These are phyloP conservation scores for Fusarium veterinarium DNA, from an alignment of 2,329 filamentous ascomycete genomes.

Conservation along the genomic window DNA sequence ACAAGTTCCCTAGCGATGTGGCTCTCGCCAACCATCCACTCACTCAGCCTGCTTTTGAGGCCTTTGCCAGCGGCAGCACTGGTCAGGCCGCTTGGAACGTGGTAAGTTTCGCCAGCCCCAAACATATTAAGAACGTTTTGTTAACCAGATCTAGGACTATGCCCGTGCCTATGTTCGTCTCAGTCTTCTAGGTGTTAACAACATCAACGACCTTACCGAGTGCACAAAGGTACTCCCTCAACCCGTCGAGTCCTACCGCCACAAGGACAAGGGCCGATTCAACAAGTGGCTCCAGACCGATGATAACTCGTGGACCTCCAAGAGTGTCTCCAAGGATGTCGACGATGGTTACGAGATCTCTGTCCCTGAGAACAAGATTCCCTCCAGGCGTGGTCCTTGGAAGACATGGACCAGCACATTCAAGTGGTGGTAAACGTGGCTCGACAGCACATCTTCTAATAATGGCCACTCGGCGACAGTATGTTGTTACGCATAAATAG, in stretches of 20 bases:
- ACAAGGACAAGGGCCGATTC: constrained; percentile 37
- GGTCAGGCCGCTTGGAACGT: constrained; percentile 56
- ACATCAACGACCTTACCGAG: constrained; percentile 66
- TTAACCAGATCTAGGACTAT: constrained; percentile 53
- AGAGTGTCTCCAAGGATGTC: constrained; percentile 40
- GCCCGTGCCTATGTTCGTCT: constrained; percentile 65
- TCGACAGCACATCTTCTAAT: neutral
- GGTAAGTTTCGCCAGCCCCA: constrained; percentile 43
- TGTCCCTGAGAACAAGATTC: constrained; percentile 38
- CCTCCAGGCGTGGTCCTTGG: constrained; percentile 29
- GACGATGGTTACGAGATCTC: constrained; percentile 41
- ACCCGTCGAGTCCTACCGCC: constrained; percentile 27
- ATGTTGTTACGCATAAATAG: neutral
- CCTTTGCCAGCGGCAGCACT: constrained; percentile 48
- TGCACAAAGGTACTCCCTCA: constrained; percentile 64
- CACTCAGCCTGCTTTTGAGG: constrained; percentile 52
- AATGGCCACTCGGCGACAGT: neutral
- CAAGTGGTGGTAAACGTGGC: constrained; percentile 33
- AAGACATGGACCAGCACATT: constrained; percentile 17
- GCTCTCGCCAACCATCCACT: constrained; percentile 52
- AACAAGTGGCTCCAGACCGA: constrained; percentile 46
- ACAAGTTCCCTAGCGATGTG: constrained; percentile 57
- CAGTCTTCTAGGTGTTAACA: constrained; percentile 65
- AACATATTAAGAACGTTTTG: rapidly evolving
- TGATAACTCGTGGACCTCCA: constrained; percentile 43